phyloP scores from a whole-genome alignment of 176 grass and related monocot genomes.

The Leersia perrieri region DNA sequence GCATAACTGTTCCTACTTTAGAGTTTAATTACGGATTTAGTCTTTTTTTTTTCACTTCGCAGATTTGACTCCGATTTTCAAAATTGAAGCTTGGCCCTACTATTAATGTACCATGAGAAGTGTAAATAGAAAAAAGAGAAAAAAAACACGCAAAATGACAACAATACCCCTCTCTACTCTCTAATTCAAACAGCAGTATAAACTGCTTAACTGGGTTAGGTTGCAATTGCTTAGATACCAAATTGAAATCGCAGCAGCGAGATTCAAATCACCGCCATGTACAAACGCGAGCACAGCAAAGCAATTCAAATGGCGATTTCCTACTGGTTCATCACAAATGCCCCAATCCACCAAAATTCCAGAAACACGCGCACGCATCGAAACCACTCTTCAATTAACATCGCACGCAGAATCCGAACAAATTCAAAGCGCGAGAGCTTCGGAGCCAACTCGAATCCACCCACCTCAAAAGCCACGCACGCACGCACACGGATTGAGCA shows the following conservation, averaged over 20 bases:
- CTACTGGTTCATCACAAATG: not conserved
- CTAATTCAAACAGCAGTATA: not conserved
- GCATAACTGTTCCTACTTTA: no score
- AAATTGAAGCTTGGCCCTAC: no score
- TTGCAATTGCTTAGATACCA: conserved; percentile 7
- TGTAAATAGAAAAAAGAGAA: no score
- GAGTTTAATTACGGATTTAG: no score
- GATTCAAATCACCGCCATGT: not conserved
- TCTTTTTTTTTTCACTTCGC: no score
- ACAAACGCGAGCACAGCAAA: not conserved
- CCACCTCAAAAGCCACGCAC: not conserved
- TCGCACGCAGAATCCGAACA: not conserved
- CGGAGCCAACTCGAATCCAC: not conserved
- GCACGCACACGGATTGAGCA: not conserved
- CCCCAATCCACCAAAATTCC: not conserved
- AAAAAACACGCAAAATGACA: no score
- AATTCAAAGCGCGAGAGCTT: not conserved
- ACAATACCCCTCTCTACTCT: no score
- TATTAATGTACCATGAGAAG: no score
- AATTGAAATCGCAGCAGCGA: not conserved
- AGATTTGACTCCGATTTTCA: no score
- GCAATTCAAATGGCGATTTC: not conserved
- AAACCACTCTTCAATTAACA: not conserved
- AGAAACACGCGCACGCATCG: not conserved
- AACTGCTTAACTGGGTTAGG: not conserved